Base-by-base conservation (phyloP, 768 basidiomycete species). In the Auricularia sp. region DNA sequence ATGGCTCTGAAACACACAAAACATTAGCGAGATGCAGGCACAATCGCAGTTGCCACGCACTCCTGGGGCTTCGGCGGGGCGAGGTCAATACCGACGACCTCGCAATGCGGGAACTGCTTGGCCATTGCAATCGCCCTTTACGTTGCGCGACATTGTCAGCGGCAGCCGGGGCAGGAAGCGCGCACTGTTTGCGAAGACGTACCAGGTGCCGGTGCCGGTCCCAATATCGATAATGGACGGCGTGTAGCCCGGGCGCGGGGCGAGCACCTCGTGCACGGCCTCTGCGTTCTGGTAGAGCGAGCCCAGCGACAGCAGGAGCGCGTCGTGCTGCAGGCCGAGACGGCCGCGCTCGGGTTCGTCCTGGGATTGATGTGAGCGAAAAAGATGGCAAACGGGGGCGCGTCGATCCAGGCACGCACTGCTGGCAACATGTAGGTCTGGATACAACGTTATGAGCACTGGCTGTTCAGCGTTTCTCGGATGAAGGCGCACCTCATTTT, bases 121-220 rank as follows among this genome's bases (percentile, higher is more conserved):
- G 74, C 74, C 72, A 76, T 75, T 53, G 72, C 74, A 29, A 74
- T 64, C 18, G 73, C 74, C 74, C 74, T 75, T 56, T 23, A 54
- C 29, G 56, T 6, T 21, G 56, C 29, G 18, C 18, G 62, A 63
- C 63, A 53, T 59, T 14, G 53, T 21, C 47, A 51, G 47, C 21
- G 47, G 14, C 21, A 18, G 47, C 18, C 47, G 14, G 47, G 14
- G 47, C 47, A 18, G 16, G 6, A 21, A 18, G 47, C 14, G 47
- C 39, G 39, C 43, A 61, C n/a, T 39, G 42, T 61, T 12, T 34
- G 36, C 23, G 43, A n/a, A n/a, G 33, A 68, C 68, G 66, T 36
- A 73, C 74, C 74, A 75, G 42, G 72, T 73, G 42, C 74, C 74
- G 51, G 74, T 73, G n/a, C 74, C 74, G 10, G 73, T 72, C 6